Evolutionary conservation across 169 alveolate species (phyloP), one percentile per base, ranked within the genome.

Genomic region (Cytauxzoon felis): DNA sequence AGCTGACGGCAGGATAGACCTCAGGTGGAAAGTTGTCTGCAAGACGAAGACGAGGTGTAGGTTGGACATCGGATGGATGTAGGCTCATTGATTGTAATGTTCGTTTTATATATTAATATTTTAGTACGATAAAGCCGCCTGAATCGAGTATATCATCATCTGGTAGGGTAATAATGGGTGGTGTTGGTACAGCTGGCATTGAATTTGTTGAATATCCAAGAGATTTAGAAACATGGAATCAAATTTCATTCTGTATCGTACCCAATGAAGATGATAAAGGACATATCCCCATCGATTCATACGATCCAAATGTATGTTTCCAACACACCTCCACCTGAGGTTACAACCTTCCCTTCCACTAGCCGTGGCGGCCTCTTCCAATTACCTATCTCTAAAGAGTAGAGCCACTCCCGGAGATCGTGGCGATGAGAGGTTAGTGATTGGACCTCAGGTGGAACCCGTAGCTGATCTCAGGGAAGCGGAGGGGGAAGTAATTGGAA

Each of bases 131-230:
- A 3, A 42, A 54, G 24, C 91, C 91, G 23, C 91, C 91, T n/a
- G 43, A 61, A 41, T 78, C 78, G 50, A 73, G 89, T 33, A 80
- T 80, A 30, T 80, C 82, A 11, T 81, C 87, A 8, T 65, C 66
- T 23, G 91, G 91, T n/a, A 71, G 65, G 32, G 57, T 85, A 18
- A 56, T 84, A n/a, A 56, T 47, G 52, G 87, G 86, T 32, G 91
- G 91, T 26, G 87, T 87, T 23, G 91, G 91, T 1, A 85, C 91
- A 13, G 87, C 82, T 34, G 91, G 91, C n/a, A 85, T 85, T 13
- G 89, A 85, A 82, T 75, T 85, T 23, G 78, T 69, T 36, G 85
- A 85, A 58, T 51, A 60, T 52, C 91, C 91, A 40, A 52, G 87
- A 34, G 89, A 80, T 30, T 38, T 48, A 13, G 85, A 85, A 36